Evolutionary conservation across 331 rosid genomes (phyloP).

Genomic region (Quercus lobata): DNA sequence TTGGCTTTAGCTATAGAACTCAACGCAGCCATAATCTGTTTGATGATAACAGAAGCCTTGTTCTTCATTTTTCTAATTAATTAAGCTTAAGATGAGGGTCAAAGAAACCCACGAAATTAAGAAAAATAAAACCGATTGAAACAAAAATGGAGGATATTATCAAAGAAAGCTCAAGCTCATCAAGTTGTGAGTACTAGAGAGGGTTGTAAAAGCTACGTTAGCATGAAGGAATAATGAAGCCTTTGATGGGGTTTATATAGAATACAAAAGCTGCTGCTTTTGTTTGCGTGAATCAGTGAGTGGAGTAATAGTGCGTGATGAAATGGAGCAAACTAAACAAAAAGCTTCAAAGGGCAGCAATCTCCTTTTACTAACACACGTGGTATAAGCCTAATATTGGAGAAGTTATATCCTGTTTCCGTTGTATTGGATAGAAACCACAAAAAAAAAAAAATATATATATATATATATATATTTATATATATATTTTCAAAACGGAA

Average conservation of each 20-base stretch:
- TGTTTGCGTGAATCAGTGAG: background rate
- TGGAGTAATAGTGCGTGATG: background rate
- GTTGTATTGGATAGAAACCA: background rate
- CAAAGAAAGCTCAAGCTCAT: background rate
- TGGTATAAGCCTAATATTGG: conserved; percentile 1
- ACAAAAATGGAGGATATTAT: background rate
- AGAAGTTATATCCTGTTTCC: too few species aligned
- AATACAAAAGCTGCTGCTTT: conserved; percentile 9
- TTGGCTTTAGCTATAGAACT: conserved; percentile 41
- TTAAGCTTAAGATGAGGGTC: too few species aligned
- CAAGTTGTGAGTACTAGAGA: background rate
- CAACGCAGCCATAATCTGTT: conserved; percentile 29
- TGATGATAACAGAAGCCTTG: conserved; percentile 40
- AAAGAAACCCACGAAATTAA: background rate
- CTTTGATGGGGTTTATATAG: conserved; percentile 17
- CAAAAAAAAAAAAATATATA: too few species aligned
- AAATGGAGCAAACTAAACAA: background rate
- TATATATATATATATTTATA: too few species aligned
- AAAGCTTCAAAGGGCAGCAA: conserved; percentile 7
- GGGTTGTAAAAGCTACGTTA: background rate
- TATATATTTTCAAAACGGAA: too few species aligned
- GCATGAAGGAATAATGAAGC: conserved; percentile 35
- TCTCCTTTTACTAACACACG: background rate
- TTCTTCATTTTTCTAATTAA: conserved; percentile 31
- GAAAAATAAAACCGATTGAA: background rate